phyloP scores from a whole-genome alignment of 495 filamentous ascomycete genomes.

The Trichocladium uniseriatum region DNA sequence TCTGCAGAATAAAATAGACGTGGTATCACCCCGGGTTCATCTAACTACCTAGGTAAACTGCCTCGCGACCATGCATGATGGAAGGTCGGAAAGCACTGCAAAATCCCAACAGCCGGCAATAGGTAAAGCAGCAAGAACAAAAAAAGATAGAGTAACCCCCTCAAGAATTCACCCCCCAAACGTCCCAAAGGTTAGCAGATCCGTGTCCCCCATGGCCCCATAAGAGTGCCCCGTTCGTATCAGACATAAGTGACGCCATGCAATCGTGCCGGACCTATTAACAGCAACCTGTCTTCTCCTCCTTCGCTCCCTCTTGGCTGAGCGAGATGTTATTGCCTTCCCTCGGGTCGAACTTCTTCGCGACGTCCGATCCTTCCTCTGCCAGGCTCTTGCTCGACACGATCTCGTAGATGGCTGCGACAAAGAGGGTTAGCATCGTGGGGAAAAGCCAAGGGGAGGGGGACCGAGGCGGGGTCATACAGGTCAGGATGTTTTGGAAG shows the following conservation, averaged over 20 bases:
- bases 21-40: conserved; percentile 22
- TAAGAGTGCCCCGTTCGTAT: conserved; percentile 26
- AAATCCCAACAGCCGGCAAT: conserved; percentile 19
- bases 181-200: conserved; percentile 29
- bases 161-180: conserved; percentile 18
- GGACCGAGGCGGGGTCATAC: conserved; percentile 41
- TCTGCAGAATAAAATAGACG: too few relatives aligned
- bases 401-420: conserved; percentile 95
- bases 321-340: conserved; percentile 67
- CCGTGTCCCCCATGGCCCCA: conserved; percentile 30
- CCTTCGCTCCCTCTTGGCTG: conserved; percentile 55
- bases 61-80: conserved; percentile 25
- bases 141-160: conserved; percentile 17
- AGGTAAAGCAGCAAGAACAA: conserved; percentile 27
- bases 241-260: conserved; percentile 41
- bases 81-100: conserved; percentile 13
- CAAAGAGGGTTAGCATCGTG: not conserved
- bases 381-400: conserved; percentile 96
- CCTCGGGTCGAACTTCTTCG: conserved; percentile 24
- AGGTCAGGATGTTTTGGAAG: conserved; percentile 98
- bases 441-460: not conserved
- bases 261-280: conserved; percentile 36
- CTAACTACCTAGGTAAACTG: conserved; percentile 25
- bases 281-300: conserved; percentile 81
- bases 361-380: conserved; percentile 61